Conservation (phyloP, 129 eudicot species). For the Helianthus tuberosus region DNA sequence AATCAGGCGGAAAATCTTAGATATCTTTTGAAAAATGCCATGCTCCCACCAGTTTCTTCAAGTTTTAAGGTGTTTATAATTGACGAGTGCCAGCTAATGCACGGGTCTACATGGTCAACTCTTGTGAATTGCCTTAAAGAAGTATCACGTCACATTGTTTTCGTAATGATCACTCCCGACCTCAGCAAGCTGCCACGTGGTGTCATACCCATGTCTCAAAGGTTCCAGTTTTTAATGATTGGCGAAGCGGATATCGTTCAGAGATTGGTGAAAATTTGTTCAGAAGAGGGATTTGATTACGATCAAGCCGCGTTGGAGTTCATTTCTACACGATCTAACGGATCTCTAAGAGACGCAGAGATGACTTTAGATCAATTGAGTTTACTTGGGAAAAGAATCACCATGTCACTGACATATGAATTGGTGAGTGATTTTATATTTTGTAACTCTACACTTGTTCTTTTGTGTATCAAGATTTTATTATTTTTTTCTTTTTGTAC, state of each 20-base stretch:
- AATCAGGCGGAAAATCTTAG: conserved; percentile 55
- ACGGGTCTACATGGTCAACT: conserved; percentile 68
- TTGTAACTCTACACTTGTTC: not conserved
- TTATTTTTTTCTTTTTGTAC: not conserved
- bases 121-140: conserved; percentile 53
- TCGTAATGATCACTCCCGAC: conserved; percentile 82
- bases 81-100: conserved; percentile 88
- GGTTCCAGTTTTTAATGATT: conserved; percentile 65
- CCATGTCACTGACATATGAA: conserved; percentile 68
- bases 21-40: conserved; percentile 59
- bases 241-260: conserved; percentile 59
- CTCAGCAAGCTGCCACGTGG: conserved; percentile 67
- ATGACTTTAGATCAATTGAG: conserved; percentile 97
- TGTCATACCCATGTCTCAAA: conserved; percentile 61
- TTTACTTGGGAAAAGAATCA: conserved; percentile 78
- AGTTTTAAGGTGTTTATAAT: conserved; percentile 70
- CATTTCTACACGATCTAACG: conserved; percentile 73
- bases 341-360: conserved; percentile 90
- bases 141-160: conserved; percentile 65
- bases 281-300: conserved; percentile 70
- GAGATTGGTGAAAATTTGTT: conserved; percentile 61
- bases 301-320: conserved; percentile 72
- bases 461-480: not conserved
- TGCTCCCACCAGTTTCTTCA: conserved; percentile 72
- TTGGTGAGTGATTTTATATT: conserved; percentile 54